A percentile compares a stretch with the other conserved stretches of the same genome.
phyloP scores from a whole-genome alignment of 345 rosid genomes.

The Syzygium oleosum region DNA sequence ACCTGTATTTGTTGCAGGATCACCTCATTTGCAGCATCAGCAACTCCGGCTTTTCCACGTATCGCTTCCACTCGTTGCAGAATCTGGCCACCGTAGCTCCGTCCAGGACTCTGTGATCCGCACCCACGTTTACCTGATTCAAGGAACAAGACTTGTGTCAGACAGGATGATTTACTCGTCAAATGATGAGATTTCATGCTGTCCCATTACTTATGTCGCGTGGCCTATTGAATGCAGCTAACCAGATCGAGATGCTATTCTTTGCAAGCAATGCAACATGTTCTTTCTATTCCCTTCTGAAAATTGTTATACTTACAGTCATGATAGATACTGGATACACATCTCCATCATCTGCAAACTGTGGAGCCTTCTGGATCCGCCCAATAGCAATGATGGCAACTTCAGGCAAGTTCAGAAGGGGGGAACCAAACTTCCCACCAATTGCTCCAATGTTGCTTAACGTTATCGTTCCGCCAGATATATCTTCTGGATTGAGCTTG shows the following conservation, averaged over 20 bases:
- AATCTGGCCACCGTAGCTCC: slow-evolving; percentile 90
- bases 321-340: slow-evolving; percentile 59
- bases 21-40: slow-evolving; percentile 71
- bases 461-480: slow-evolving; percentile 85
- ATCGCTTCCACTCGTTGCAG: slow-evolving; percentile 82
- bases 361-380: slow-evolving; percentile 75
- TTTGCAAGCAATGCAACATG: neutral
- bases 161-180: neutral
- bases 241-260: neutral
- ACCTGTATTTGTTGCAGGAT: slow-evolving; percentile 1
- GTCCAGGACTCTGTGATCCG: slow-evolving; percentile 90
- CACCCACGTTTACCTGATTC: slow-evolving; percentile 70
- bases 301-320: slow-evolving; percentile 38
- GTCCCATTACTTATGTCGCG: neutral
- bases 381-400: slow-evolving; percentile 85
- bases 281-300: too few species aligned
- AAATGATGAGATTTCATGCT: neutral
- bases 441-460: slow-evolving; percentile 88
- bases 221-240: neutral
- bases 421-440: slow-evolving; percentile 89
- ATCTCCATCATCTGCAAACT: slow-evolving; percentile 47
- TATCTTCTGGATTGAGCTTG: slow-evolving; percentile 64
- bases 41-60: slow-evolving; percentile 76
- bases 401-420: slow-evolving; percentile 87
- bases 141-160: neutral